Evolutionary conservation across 2,329 filamentous ascomycete genomes (phyloP), one percentile per base, ranked within the genome.

Genomic region (Aspergillus uvarum): DNA sequence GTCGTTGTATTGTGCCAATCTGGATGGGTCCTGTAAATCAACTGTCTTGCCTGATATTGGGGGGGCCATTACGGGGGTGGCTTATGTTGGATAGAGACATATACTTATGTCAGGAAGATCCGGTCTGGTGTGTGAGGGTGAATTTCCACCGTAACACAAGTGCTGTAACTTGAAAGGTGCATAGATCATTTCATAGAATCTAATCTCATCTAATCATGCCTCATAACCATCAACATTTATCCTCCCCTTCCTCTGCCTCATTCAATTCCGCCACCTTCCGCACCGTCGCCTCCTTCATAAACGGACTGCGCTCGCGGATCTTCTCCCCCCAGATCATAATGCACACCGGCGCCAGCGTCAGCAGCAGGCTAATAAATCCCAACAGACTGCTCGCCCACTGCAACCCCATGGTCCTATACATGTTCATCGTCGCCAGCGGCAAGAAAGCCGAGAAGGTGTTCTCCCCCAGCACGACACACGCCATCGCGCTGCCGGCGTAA

Each of bases 401-500:
- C 51, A 73, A 76, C 0, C 75, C 75, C 2, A 80, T 59, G 1
- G 68, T 71, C 1, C 65, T 51, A 60, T 76, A 79, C 54, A 80
- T 67, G 6, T 65, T 67, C 29, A 72, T 74, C 0, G 77, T 74
- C 1, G 75, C 77, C 0, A 81, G 67, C 0, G 79, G 79, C 26
- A 81, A 63, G 19, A 77, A 79, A 0, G 76, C 77, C 11, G 74
- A 77, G 31, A 82, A 73, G 0, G 70, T 65, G 56, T 80, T 81
- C 55, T 81, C 73, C 1, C 80, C 72, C 0, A 81, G 73, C 1
- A 76, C 79, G n/a, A 79, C 77, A 5, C 79, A 79, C 2, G 77
- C 77, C 1, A 81, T 71, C 0, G 80, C 77, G n/a, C 78, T 81
- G 1, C 76, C 80, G 2, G 81, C 79, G 59, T 80, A 81, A n/a